These are phyloP conservation scores for Clitopilus passeckerianus DNA, from an alignment of 768 basidiomycete species.

Conservation along the genomic window DNA sequence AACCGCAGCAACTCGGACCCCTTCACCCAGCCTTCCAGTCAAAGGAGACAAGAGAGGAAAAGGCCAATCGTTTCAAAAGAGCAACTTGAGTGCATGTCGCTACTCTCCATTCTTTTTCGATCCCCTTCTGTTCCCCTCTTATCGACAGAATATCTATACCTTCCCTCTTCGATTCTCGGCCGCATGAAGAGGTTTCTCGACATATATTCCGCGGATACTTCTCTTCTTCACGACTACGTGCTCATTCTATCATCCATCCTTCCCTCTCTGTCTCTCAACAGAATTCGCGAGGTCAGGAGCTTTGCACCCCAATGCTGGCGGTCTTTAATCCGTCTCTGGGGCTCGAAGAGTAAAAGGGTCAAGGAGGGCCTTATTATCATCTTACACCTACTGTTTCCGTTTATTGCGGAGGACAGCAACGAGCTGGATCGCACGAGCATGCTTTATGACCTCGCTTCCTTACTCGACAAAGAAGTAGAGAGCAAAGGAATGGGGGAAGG, in stretches of 20 bases:
- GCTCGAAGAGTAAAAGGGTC: conserved; percentile 65
- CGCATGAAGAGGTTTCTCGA: conserved; percentile 52
- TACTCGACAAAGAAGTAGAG: conserved; percentile 49
- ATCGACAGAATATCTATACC: conserved; percentile 29
- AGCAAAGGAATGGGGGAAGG: conserved; percentile 55
- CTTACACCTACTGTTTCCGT: conserved; percentile 69
- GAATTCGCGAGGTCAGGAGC: conserved; percentile 45
- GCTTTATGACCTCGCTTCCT: neutral
- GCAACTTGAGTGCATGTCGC: conserved; percentile 67
- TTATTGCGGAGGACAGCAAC: conserved; percentile 30
- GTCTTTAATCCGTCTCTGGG: conserved; percentile 66
- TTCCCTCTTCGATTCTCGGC: conserved; percentile 49
- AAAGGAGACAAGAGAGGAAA: conserved; percentile 10
- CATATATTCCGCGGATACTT: conserved; percentile 66
- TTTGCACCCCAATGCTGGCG: conserved; percentile 66
- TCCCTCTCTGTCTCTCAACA: conserved; percentile 75
- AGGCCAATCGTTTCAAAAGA: conserved; percentile 36
- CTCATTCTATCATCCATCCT: conserved; percentile 64
- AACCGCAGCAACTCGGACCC: conserved; percentile 18
- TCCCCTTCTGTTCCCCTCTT: conserved; percentile 58
- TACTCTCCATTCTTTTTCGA: conserved; percentile 56
- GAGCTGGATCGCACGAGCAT: neutral
- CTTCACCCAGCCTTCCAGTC: conserved; percentile 13
- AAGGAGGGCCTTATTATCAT: conserved; percentile 81
- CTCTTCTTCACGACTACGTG: conserved; percentile 75